Conservation (phyloP, 169 alveolate species). For the Plasmodium falciparum region DNA sequence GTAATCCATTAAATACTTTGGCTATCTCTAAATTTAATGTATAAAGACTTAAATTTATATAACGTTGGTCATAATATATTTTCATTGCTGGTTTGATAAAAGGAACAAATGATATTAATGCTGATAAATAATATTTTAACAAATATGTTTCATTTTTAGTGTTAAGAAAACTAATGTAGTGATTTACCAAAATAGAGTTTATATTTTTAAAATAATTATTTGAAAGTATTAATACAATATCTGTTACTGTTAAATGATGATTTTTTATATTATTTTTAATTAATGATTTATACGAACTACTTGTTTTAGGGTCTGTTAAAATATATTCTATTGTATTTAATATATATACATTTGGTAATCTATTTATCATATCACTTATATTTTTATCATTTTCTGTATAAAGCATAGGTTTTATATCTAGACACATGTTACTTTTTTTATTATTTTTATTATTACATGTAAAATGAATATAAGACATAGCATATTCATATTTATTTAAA, state of each 20-base stretch:
- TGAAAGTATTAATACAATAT: conserved; percentile 27
- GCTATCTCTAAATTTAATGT: conserved; percentile 8
- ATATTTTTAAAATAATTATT: conserved; percentile 18
- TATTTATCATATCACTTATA: neutral
- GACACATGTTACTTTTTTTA: neutral
- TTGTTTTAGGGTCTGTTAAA: conserved; percentile 25
- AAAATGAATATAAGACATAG: neutral
- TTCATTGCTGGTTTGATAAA: conserved; percentile 72
- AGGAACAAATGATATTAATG: conserved; percentile 28
- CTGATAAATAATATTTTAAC: conserved; percentile 33
- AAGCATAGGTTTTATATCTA: conserved; percentile 47
- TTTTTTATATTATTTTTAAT: conserved; percentile 25
- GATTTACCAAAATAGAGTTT: conserved; percentile 14
- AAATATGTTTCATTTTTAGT: conserved; percentile 18
- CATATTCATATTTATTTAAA: conserved; percentile 20
- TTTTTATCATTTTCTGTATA: conserved; percentile 14
- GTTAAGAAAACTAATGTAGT: conserved; percentile 9
- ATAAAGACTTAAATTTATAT: neutral
- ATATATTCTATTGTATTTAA: conserved; percentile 43
- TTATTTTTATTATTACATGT: neutral
- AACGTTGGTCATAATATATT: conserved; percentile 35
- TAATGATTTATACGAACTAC: conserved; percentile 12
- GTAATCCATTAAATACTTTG: conserved; percentile 16
- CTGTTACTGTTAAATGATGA: conserved; percentile 23
- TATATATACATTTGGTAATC: conserved; percentile 43